A percentile compares a stretch with the other conserved stretches of the same genome.
Conservation (phyloP, 2,329 filamentous ascomycete genomes). For the Pseudogymnoascus pannorum region DNA sequence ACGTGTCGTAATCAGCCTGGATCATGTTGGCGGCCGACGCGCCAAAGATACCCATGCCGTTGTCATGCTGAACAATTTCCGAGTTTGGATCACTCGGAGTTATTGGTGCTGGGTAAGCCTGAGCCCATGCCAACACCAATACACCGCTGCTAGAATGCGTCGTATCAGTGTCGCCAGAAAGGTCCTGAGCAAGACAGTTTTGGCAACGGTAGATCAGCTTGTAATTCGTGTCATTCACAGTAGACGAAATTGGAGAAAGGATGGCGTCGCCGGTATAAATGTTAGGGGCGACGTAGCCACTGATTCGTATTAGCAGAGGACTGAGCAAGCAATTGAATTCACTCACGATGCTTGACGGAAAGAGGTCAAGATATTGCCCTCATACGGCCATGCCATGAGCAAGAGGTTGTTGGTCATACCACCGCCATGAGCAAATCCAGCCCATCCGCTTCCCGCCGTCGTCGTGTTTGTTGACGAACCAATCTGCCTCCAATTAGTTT, state of each 20-base stretch:
- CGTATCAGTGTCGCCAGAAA: conserved; percentile 41
- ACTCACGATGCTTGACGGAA: conserved; percentile 45
- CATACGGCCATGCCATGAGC: conserved; percentile 50
- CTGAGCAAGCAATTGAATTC: background rate
- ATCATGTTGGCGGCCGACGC: conserved; percentile 37
- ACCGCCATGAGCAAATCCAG: conserved; percentile 48
- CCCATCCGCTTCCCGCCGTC: conserved; percentile 43
- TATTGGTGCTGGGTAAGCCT: conserved; percentile 34
- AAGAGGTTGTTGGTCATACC: conserved; percentile 53
- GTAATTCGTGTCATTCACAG: background rate
- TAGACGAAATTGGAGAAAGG: conserved; percentile 5
- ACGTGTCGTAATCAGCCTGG: conserved; percentile 31
- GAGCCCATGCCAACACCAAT: conserved; percentile 49
- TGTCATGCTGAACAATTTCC: conserved; percentile 47
- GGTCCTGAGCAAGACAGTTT: conserved; percentile 43
- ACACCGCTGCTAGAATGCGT: conserved; percentile 28
- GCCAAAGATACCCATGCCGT: conserved; percentile 47
- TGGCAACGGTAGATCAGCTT: conserved; percentile 3
- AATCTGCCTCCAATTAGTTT: conserved; percentile 12
- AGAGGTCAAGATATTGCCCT: conserved; percentile 44
- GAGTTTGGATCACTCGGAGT: conserved; percentile 38
- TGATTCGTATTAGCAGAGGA: conserved; percentile 16
- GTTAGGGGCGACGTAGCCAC: conserved; percentile 51
- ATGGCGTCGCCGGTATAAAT: conserved; percentile 46
- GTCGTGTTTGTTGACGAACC: conserved; percentile 37